Base-by-base conservation (phyloP, 169 alveolate genomes). In the Cryptosporidium viatorum region DNA sequence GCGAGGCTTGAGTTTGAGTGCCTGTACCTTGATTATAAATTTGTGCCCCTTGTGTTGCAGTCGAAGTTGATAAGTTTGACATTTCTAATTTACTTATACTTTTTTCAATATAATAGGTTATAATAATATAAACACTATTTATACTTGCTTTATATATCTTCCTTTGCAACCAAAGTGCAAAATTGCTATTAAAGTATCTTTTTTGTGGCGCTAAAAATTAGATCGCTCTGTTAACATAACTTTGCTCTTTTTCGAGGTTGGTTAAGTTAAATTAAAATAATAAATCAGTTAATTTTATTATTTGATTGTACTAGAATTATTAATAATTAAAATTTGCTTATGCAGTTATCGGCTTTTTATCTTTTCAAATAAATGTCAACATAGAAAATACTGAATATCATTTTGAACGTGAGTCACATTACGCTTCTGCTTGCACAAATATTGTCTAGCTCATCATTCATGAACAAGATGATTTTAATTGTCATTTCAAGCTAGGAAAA, bases 231-330 rank as follows among this genome's bases (percentile, higher is more conserved):
- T 6, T 26, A 33, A 14, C 71, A 26, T n/a, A 16, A 65, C 23
- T n/a, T 35, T 35, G 14, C 71, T 65, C 71, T 65, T 35, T 31
- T 65, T 65, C 71, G 71, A 65, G 71, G 71, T 35, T 65, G 14
- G 0, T 48, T 48, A 48, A 48, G 0, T 48, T 48, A 48, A 14
- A 14, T 48, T 55, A n/a, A 0, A n/a, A 9, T n/a, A 55, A 9
- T 3, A 9, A 55, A n/a, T 55, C 16, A 5, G 0, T 0, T 26
- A 4, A 55, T 1, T n/a, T 55, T 21, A 26, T 55, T 55, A 55
- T 1, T 55, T 23, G 3, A 55, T 3, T 12, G 21, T 3, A 26
- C 18, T 55, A 12, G 7, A 14, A 48, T 48, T 14, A 12, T 48
- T 48, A 48, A 14, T 48, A 2, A 16, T 48, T 48, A 48, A 43